Evolutionary conservation across 2,329 filamentous ascomycete species (phyloP).

Genomic region (Tolypocladium nubicola): DNA sequence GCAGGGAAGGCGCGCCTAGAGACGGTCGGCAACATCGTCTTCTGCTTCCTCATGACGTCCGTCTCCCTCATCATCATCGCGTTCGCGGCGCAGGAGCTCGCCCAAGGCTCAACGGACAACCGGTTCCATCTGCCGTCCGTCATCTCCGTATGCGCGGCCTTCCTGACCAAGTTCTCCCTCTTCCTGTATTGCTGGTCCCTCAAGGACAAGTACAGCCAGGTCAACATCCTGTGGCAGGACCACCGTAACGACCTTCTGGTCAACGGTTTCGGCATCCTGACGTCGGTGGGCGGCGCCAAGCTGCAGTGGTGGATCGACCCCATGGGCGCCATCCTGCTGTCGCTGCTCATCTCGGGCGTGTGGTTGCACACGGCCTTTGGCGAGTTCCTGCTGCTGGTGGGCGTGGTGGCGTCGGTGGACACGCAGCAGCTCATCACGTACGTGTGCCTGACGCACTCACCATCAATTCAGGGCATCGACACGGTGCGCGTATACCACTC

Average conservation of each 20-base stretch:
- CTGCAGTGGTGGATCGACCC: slow-evolving; percentile 93
- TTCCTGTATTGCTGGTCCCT: slow-evolving; percentile 91
- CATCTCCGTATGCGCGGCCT: slow-evolving; percentile 75
- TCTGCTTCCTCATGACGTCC: slow-evolving; percentile 91
- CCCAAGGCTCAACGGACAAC: slow-evolving; percentile 42
- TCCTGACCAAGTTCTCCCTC: slow-evolving; percentile 69
- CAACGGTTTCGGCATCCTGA: slow-evolving; percentile 87
- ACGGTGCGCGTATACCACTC: slow-evolving; percentile 92
- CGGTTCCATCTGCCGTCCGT: slow-evolving; percentile 72
- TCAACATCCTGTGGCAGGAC: slow-evolving; percentile 90
- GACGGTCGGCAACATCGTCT: slow-evolving; percentile 90
- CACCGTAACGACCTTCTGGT: slow-evolving; percentile 96
- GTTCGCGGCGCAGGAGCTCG: slow-evolving; percentile 67
- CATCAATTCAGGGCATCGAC: slow-evolving; percentile 74
- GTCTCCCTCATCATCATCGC: slow-evolving; percentile 90
- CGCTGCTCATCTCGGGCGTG: slow-evolving; percentile 62
- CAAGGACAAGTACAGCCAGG: slow-evolving; percentile 82
- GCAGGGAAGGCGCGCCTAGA: slow-evolving; percentile 90
- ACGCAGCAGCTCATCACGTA: slow-evolving; percentile 94
- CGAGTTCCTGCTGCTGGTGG: slow-evolving; percentile 87
- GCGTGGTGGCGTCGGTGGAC: slow-evolving; percentile 74
- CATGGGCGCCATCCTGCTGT: slow-evolving; percentile 77
- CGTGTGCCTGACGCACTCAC: slow-evolving; percentile 77
- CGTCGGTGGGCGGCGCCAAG: slow-evolving; percentile 82
- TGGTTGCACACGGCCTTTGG: slow-evolving; percentile 80